Evolutionary conservation across 2,329 filamentous ascomycete genomes (phyloP).

Genomic region (Diaporthe destruens): DNA sequence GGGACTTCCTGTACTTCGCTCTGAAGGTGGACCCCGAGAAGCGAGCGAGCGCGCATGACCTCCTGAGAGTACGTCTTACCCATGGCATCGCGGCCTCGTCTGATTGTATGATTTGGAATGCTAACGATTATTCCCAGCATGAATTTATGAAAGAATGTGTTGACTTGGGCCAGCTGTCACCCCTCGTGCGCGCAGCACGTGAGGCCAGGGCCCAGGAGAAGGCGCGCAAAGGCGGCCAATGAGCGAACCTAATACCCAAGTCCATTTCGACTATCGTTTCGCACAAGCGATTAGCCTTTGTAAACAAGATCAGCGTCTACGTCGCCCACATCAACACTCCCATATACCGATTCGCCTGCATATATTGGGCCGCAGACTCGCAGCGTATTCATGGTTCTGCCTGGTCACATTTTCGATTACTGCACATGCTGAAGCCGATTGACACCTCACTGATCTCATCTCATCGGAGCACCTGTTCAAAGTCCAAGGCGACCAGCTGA

Average conservation of each 20-base stretch:
- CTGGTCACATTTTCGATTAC: conserved; percentile 27
- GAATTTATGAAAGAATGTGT: conserved; percentile 84
- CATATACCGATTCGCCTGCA: conserved; percentile 39
- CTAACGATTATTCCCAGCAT: conserved; percentile 64
- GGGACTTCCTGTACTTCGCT: conserved; percentile 92
- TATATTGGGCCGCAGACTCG: conserved; percentile 36
- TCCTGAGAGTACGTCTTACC: conserved; percentile 77
- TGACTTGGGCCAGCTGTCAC: conserved; percentile 81
- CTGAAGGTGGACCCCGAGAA: conserved; percentile 98
- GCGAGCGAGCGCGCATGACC: conserved; percentile 92
- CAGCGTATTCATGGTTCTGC: conserved; percentile 23
- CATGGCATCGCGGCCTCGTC: background rate
- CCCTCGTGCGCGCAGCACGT: conserved; percentile 87
- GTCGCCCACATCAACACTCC: conserved; percentile 31
- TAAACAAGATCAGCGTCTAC: conserved; percentile 36
- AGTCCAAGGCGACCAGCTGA: conserved; percentile 1
- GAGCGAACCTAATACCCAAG: conserved; percentile 32
- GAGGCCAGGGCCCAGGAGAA: conserved; percentile 89
- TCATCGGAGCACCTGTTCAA: background rate
- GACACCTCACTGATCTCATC: background rate
- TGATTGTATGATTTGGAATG: conserved; percentile 50
- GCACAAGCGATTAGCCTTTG: conserved; percentile 32
- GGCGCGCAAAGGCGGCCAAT: conserved; percentile 71
- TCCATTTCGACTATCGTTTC: conserved; percentile 23
- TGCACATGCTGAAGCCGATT: conserved; percentile 13